These are phyloP conservation scores for Trichophaea hybrida DNA, from an alignment of 2,329 filamentous ascomycete genomes.

Conservation along the genomic window DNA sequence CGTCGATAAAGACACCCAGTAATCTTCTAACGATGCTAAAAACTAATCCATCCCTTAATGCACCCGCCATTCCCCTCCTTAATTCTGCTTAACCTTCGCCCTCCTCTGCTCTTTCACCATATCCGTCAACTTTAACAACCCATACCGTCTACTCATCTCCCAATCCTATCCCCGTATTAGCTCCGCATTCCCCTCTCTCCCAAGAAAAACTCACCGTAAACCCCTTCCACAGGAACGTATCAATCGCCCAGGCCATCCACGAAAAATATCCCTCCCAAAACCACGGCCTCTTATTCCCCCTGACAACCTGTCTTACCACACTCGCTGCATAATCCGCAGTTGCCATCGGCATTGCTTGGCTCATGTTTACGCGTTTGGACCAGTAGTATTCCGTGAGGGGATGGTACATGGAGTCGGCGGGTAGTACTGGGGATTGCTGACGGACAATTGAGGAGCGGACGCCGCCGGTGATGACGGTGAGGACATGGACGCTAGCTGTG, in stretches of 20 bases:
- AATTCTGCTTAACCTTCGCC: not conserved
- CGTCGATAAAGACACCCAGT: no score
- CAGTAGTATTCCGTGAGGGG: slow-evolving; percentile 22
- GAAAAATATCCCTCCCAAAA: slow-evolving; percentile 24
- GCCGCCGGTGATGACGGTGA: slow-evolving; percentile 21
- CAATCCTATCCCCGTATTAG: slow-evolving; percentile 13
- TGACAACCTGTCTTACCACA: slow-evolving; percentile 21
- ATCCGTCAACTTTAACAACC: slow-evolving; percentile 11
- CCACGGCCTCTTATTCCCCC: slow-evolving; percentile 18
- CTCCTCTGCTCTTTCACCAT: slow-evolving; percentile 12
- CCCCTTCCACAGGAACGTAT: slow-evolving; percentile 24
- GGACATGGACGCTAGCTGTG: slow-evolving; percentile 7
- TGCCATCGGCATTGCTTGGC: slow-evolving; percentile 22
- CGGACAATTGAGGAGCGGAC: slow-evolving; percentile 17
- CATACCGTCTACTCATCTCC: slow-evolving; percentile 16
- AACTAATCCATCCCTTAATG: not conserved
- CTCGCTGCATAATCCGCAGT: slow-evolving; percentile 21
- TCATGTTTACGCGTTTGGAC: slow-evolving; percentile 15
- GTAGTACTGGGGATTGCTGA: not conserved
- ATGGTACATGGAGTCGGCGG: slow-evolving; percentile 20
- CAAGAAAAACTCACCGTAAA: slow-evolving; percentile 20
- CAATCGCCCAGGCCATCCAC: slow-evolving; percentile 17
- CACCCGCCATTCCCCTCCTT: not conserved
- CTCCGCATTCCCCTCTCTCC: not conserved
- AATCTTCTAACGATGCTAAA: no score